phyloP scores from a whole-genome alignment of 2,329 filamentous ascomycete genomes.

The Penicillium occitanis region DNA sequence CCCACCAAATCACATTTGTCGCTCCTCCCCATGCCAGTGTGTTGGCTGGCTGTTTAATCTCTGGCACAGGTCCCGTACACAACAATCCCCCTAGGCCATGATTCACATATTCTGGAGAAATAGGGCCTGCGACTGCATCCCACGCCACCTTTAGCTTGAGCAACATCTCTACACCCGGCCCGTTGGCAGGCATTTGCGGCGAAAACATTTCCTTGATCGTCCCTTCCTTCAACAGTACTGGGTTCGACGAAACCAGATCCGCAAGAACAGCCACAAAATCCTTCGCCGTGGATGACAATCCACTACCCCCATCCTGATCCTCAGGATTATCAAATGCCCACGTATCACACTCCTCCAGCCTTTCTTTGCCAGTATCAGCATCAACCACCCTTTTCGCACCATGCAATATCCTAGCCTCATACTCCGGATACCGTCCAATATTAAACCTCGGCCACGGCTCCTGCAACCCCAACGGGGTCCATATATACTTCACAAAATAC shows the following conservation, averaged over 20 bases:
- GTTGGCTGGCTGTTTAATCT: neutral
- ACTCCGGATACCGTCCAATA: neutral
- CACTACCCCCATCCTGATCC: neutral
- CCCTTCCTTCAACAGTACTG: neutral
- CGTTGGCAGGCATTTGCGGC: neutral
- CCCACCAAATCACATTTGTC: neutral
- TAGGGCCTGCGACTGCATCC: neutral
- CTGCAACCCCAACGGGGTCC: neutral
- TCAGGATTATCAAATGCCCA: neutral
- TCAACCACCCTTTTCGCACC: neutral
- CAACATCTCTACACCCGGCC: neutral
- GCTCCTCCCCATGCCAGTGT: neutral
- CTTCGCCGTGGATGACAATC: neutral
- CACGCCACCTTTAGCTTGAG: neutral
- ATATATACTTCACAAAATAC: neutral
- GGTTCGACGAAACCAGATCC: neutral
- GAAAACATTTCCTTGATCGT: neutral
- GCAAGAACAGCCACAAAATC: neutral
- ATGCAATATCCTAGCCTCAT: neutral
- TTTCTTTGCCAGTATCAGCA: neutral
- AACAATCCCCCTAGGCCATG: neutral
- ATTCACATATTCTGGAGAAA: neutral
- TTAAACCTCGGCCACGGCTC: neutral
- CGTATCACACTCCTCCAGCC: neutral
- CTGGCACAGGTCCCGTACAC: neutral